Conservation (phyloP, 2,329 filamentous ascomycete species). For the Penicillium sp. region DNA sequence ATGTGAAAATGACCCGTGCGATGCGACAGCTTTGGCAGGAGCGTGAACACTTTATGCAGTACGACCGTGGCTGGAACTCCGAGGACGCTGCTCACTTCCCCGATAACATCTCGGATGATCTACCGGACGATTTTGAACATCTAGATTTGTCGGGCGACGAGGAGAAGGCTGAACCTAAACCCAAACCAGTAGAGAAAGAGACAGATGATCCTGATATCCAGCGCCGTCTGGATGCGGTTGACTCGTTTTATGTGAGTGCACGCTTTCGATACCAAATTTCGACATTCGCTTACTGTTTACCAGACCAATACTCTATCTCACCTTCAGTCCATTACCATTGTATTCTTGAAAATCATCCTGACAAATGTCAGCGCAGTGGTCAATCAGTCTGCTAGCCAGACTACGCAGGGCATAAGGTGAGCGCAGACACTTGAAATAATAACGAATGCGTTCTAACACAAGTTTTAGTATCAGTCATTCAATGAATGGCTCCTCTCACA, state of each 20-base stretch:
- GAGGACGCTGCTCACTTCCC: constrained; percentile 34
- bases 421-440: constrained; percentile 24
- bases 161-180: constrained; percentile 12
- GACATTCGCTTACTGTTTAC: neutral
- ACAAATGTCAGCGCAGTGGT: constrained; percentile 85
- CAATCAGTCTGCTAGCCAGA: constrained; percentile 53
- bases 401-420: constrained; percentile 47
- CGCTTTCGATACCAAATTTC: neutral
- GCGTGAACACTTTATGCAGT: constrained; percentile 84
- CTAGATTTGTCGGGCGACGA: constrained; percentile 20
- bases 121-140: constrained; percentile 43
- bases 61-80: constrained; percentile 82
- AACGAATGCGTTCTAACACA: neutral
- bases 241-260: constrained; percentile 76
- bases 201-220: constrained; percentile 41
- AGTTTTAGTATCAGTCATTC: constrained; percentile 23
- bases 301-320: constrained; percentile 75
- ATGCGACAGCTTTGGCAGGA: constrained; percentile 95
- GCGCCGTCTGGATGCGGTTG: constrained; percentile 67
- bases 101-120: constrained; percentile 34
- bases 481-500: constrained; percentile 23
- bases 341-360: constrained; percentile 83
- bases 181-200: constrained; percentile 23
- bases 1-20: constrained; percentile 86
- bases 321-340: constrained; percentile 88